Evolutionary conservation across 176 grass and related monocot species (phyloP), one percentile per base, ranked within the genome.

Genomic region (Musa troglodytarum): DNA sequence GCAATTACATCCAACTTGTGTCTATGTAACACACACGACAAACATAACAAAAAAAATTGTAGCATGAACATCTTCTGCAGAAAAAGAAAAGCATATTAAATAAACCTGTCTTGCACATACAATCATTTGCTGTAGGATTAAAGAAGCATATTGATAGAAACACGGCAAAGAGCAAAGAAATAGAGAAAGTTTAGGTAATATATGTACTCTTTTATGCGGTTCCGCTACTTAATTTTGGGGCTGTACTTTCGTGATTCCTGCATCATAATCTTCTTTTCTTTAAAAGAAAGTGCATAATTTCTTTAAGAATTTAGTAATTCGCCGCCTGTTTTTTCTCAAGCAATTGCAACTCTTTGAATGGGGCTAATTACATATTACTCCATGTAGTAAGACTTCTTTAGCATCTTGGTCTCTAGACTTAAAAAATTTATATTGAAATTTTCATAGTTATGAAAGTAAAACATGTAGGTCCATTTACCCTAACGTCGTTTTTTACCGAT

Each of bases 371-470:
- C 4, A 34, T 3, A 34, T 34, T 34, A 34, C 3, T 3, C 3
- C 3, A 1, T 29, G 0, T 0, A 43, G 34, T 43, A 0, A 43
- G 0, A 43, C 4, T 4, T 43, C 34, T 0, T 43, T 43, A 0
- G 4, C 34, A 43, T 43, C 34, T 0, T 0, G 29, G 0, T 34
- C 29, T 4, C 29, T 34, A 34, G 3, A 34, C 29, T 34, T 34
- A 5, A 34, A 34, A 34, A 34, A 34, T 5, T 34, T 43, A 43
- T 43, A 6, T 43, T 43, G 3, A 43, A 43, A 5, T 43, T 0
- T 5, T 0, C 6, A 43, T 43, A 5, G 3, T 43, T 43, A 43
- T 43, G 4, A 43, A 43, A 43, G 4, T 43, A 43, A 43, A 43
- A 43, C 0, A 43, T 43, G 0, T 43, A 43, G 4, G 0, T 6